These are phyloP conservation scores for Aspergillus chevalieri DNA, from an alignment of 2,329 filamentous ascomycete species.

Conservation along the genomic window DNA sequence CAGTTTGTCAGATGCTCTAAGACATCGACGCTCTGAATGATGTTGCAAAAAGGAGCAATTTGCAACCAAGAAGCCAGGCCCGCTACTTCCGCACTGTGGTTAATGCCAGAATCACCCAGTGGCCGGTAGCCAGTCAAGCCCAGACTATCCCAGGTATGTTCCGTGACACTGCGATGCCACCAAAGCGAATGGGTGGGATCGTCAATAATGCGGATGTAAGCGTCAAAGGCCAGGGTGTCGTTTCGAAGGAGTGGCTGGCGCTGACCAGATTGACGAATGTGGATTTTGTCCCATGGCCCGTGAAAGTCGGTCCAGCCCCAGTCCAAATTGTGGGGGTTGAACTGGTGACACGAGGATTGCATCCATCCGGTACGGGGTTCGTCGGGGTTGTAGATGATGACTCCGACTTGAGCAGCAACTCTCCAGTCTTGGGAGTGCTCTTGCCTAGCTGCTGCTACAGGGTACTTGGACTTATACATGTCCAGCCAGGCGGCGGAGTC, in stretches of 20 bases:
- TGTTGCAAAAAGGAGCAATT: slow-evolving; percentile 52
- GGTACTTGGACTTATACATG: slow-evolving; percentile 23
- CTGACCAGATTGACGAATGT: slow-evolving; percentile 51
- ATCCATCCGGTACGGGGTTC: slow-evolving; percentile 55
- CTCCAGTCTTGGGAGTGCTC: slow-evolving; percentile 31
- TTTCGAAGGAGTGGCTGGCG: slow-evolving; percentile 54
- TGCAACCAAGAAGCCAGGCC: slow-evolving; percentile 55
- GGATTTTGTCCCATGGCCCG: slow-evolving; percentile 53
- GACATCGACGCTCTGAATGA: slow-evolving; percentile 47
- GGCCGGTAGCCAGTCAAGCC: slow-evolving; percentile 53
- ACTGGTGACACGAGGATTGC: slow-evolving; percentile 54
- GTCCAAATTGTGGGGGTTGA: slow-evolving; percentile 52
- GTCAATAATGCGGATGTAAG: slow-evolving; percentile 55
- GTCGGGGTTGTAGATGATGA: slow-evolving; percentile 58
- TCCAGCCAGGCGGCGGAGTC: slow-evolving; percentile 27
- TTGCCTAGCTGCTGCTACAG: slow-evolving; percentile 8
- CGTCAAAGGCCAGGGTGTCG: slow-evolving; percentile 57
- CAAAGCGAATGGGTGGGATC: slow-evolving; percentile 57
- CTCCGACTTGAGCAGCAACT: slow-evolving; percentile 54
- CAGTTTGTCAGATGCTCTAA: slow-evolving; percentile 43
- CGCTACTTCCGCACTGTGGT: slow-evolving; percentile 46
- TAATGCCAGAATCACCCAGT: slow-evolving; percentile 40
- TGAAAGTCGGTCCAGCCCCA: slow-evolving; percentile 61
- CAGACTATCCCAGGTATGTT: slow-evolving; percentile 52
- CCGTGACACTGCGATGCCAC: slow-evolving; percentile 52